A percentile compares a stretch with the other conserved stretches of the same genome.
Conservation (phyloP, 129 eudicot genomes). For the Tanacetum coccineum region DNA sequence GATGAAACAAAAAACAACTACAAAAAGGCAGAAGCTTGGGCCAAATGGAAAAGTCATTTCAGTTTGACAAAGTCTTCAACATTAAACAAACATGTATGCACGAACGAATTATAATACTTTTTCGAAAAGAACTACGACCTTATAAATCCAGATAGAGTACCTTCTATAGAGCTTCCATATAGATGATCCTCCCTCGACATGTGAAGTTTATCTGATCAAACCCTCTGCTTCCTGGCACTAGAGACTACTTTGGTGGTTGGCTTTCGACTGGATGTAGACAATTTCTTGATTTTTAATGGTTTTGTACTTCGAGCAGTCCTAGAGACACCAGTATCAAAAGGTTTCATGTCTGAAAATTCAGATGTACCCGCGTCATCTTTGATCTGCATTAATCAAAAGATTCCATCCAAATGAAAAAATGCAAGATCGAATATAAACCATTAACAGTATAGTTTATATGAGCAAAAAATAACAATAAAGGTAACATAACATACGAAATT, state of each 20-base stretch:
- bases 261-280: not conserved
- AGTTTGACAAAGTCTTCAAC: conserved; percentile 13
- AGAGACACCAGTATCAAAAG: not conserved
- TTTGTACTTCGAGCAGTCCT: not conserved
- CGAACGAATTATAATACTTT: no score
- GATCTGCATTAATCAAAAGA: not conserved
- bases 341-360: not conserved
- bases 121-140: no score
- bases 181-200: no score
- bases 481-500: no score
- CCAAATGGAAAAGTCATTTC: conserved; percentile 30
- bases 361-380: not conserved
- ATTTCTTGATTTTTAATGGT: not conserved
- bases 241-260: not conserved
- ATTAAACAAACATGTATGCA: not conserved
- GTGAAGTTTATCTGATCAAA: no score
- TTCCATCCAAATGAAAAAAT: not conserved
- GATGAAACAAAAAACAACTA: no score
- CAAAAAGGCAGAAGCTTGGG: conserved; percentile 4
- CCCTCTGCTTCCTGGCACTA: no score
- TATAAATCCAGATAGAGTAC: no score
- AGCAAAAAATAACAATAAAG: no score
- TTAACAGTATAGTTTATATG: not conserved
- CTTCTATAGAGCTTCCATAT: no score
- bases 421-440: not conserved